Evolutionary conservation across 768 basidiomycete genomes (phyloP), one percentile per base, ranked within the genome.

Genomic region (Thelephora aurantiotincta): DNA sequence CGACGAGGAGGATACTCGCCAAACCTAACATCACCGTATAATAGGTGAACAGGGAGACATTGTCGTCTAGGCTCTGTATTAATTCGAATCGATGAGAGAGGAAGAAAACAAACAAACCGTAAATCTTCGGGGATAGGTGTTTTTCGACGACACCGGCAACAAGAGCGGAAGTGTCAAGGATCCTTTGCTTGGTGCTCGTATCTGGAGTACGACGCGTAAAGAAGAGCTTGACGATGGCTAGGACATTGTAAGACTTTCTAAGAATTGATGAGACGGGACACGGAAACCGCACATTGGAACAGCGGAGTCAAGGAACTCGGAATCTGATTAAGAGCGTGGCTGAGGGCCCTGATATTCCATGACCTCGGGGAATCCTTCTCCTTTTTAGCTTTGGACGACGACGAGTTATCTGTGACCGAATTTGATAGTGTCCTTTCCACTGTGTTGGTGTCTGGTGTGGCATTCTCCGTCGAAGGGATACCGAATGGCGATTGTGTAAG

Each of bases 221-320:
- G 63, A 93, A 85, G 62, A 93, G 72, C 64, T 91, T 89, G 51
- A 89, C 80, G 56, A 89, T 77, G 12, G 90, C 89, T 92, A 47
- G 43, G 12, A 13, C 13, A 36, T 20, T 18, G 13, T 18, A n/a
- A 12, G 13, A 46, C 26, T 9, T 33, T 49, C 22, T 14, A 48
- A 45, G 33, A 33, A 43, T 16, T 47, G 42, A 44, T 11, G 36
- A 13, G 16, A 36, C n/a, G 16, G 20, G 43, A 36, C 6, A 45
- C 22, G 19, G 11, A 30, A 18, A 36, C 5, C 68, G 49, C 62
- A 89, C 91, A 78, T 73, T 89, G 88, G 64, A 91, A 88, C 63
- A 96, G 84, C 1, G 90, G 85, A 1, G 79, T 75, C 49, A 92
- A 63, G 2, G 79, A 72, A 33, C 72, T 76, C 0, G 89, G 87